A percentile compares a stretch with the other conserved stretches of the same genome.
Evolutionary conservation across 192 early-diverging fungal genomes (phyloP).

Genomic region (Podila minutissima): DNA sequence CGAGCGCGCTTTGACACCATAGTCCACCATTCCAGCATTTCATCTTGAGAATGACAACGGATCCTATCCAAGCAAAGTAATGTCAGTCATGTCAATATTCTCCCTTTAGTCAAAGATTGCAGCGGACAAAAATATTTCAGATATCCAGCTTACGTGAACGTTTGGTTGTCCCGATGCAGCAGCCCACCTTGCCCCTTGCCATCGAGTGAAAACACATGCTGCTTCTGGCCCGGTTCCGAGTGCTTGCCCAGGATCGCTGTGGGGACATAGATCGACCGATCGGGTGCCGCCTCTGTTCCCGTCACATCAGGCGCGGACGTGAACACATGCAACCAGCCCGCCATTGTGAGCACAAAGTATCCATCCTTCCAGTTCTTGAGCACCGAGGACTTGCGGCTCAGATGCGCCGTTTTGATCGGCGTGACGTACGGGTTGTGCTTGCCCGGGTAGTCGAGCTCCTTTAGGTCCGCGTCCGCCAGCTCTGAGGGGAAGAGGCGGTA

Average conservation of each 20-base stretch:
- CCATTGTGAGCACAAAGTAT: conserved; percentile 55
- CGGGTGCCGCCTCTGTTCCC: conserved; percentile 27
- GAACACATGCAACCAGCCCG: conserved; percentile 58
- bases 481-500: conserved; percentile 48
- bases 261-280: conserved; percentile 58
- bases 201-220: conserved; percentile 44
- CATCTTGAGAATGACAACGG: conserved; percentile 27
- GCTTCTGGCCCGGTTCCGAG: conserved; percentile 17
- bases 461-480: conserved; percentile 50
- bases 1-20: conserved; percentile 29
- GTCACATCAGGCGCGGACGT: conserved; percentile 8
- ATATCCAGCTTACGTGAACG: conserved; percentile 20
- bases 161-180: conserved; percentile 32
- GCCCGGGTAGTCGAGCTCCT: conserved; percentile 52
- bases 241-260: conserved; percentile 29
- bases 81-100: too few relatives aligned
- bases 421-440: conserved; percentile 45
- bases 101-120: background rate
- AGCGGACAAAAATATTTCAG: background rate
- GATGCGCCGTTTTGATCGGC: conserved; percentile 50
- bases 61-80: background rate
- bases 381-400: conserved; percentile 51
- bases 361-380: conserved; percentile 55
- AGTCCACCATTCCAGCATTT: conserved; percentile 44
- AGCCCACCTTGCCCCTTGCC: conserved; percentile 38